Percentiles rank a stretch among this genome's conserved stretches.
Conservation (phyloP, 2,329 filamentous ascomycete genomes). For the Monilinia polystroma region DNA sequence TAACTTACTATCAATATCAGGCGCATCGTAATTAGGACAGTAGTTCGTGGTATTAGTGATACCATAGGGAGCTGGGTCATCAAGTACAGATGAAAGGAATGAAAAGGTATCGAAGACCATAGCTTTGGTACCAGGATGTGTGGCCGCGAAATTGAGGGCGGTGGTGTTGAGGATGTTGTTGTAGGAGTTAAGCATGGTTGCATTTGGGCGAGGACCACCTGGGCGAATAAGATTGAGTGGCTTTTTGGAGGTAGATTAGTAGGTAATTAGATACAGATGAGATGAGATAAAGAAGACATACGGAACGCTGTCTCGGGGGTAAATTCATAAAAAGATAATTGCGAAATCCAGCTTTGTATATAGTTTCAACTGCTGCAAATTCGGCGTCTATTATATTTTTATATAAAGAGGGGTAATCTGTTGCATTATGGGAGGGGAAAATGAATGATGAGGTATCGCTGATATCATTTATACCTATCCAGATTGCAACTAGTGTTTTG, state of each 20-base stretch:
- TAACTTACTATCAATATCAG: slow-evolving; percentile 42
- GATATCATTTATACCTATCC: slow-evolving; percentile 59
- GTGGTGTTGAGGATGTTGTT: slow-evolving; percentile 42
- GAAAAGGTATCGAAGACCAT: slow-evolving; percentile 48
- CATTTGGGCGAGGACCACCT: slow-evolving; percentile 45
- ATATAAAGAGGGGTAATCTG: slow-evolving; percentile 49
- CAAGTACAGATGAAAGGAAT: slow-evolving; percentile 45
- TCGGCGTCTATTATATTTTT: slow-evolving; percentile 44
- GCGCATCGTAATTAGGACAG: slow-evolving; percentile 48
- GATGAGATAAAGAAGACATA: slow-evolving; percentile 5
- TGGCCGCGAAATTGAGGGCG: slow-evolving; percentile 26
- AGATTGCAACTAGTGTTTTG: slow-evolving; percentile 50
- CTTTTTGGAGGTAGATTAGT: slow-evolving; percentile 1
- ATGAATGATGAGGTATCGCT: slow-evolving; percentile 48
- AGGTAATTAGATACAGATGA: not conserved
- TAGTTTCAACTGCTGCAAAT: slow-evolving; percentile 44
- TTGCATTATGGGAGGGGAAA: slow-evolving; percentile 42
- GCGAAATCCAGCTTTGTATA: slow-evolving; percentile 47
- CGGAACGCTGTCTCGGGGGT: slow-evolving; percentile 50
- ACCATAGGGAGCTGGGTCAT: slow-evolving; percentile 44
- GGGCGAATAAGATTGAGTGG: slow-evolving; percentile 37
- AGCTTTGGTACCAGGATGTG: slow-evolving; percentile 41
- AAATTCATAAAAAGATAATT: slow-evolving; percentile 52
- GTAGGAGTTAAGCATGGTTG: slow-evolving; percentile 48
- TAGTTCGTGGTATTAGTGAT: slow-evolving; percentile 49